Evolutionary conservation across 106 monocot species (phyloP).

Genomic region (Apostasia shenzhenica): DNA sequence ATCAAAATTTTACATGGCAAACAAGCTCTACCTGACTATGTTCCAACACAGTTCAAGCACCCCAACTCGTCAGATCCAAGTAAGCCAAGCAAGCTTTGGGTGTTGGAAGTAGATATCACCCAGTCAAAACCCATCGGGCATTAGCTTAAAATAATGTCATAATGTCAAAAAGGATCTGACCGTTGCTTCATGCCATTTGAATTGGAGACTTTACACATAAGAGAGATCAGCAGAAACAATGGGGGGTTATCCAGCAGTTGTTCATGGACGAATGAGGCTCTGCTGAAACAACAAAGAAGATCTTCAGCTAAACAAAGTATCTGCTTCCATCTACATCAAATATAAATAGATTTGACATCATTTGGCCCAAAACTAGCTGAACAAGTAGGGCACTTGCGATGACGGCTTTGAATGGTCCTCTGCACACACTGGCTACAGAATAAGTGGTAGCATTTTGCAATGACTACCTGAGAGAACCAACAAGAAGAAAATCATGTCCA

Average conservation of each 20-base stretch:
- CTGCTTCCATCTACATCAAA: conserved; percentile 19
- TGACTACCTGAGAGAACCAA: conserved; percentile 70
- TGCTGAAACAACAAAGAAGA: neutral
- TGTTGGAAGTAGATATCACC: no score
- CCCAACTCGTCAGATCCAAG: neutral
- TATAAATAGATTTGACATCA: conserved; percentile 93
- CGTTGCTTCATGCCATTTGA: neutral
- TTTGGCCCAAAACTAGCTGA: conserved; percentile 58
- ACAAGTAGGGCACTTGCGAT: conserved; percentile 84
- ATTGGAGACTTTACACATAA: neutral
- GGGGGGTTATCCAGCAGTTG: neutral
- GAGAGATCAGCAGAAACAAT: neutral
- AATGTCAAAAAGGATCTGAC: neutral
- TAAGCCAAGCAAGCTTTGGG: no score
- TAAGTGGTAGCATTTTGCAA: conserved; percentile 92
- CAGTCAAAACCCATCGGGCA: no score
- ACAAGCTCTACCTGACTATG: neutral
- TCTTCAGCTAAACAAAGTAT: no score
- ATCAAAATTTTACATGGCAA: conserved; percentile 7
- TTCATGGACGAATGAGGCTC: conserved; percentile 1
- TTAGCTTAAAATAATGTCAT: no score
- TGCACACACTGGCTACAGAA: conserved; percentile 76
- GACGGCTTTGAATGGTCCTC: conserved; percentile 56
- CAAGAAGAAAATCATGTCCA: neutral
- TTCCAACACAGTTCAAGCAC: neutral